phyloP scores from a whole-genome alignment of 2,329 filamentous ascomycete species.

The Chrysoporthe austroafricana region DNA sequence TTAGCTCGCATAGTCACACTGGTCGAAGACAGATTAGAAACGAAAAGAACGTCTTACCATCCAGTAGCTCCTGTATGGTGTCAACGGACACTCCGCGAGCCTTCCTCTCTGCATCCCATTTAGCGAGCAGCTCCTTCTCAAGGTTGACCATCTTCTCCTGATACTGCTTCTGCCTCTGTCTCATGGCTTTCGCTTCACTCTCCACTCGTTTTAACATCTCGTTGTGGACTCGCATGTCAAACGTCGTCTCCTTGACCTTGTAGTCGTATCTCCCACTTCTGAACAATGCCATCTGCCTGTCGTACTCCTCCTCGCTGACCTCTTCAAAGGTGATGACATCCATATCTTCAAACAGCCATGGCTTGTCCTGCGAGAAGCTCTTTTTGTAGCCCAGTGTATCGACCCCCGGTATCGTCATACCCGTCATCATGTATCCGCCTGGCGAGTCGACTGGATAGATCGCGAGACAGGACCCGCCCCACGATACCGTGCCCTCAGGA shows the following conservation, averaged over 20 bases:
- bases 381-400: no score
- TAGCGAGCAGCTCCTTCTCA: constrained; percentile 28
- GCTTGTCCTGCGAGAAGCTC: no score
- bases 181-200: constrained; percentile 51
- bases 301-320: constrained; percentile 46
- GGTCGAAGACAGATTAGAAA: background rate
- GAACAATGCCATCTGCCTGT: constrained; percentile 51
- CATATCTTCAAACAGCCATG: no score
- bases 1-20: background rate
- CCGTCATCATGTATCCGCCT: no score
- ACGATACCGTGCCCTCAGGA: no score
- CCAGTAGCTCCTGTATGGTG: constrained; percentile 51
- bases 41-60: constrained; percentile 39
- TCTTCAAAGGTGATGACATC: no score
- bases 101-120: constrained; percentile 32
- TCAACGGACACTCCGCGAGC: constrained; percentile 49
- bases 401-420: no score
- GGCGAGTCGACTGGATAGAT: no score
- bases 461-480: no score
- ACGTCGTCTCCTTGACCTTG: constrained; percentile 51
- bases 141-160: constrained; percentile 41
- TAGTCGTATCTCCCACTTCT: constrained; percentile 55
- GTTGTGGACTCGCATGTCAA: constrained; percentile 62
- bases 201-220: constrained; percentile 47
- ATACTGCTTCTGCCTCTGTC: constrained; percentile 48